Base-by-base conservation (phyloP, 2,329 filamentous ascomycete genomes). In the Colletotrichum scovillei region DNA sequence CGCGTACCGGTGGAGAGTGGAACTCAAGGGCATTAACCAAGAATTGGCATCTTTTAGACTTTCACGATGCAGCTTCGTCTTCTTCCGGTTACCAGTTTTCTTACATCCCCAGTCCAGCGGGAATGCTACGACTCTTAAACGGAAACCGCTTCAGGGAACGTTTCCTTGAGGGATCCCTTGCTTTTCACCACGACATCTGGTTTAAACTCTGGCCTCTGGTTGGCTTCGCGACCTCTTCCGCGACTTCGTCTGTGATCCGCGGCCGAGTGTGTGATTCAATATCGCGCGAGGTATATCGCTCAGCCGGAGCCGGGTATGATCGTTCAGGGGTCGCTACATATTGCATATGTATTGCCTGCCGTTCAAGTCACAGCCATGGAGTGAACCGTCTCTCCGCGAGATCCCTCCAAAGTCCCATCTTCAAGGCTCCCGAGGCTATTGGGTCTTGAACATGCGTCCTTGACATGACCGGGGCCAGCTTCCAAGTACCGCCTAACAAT, bases 401-500 rank as follows among this genome's bases (percentile, higher is more conserved):
- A 42, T 42, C 14, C 42, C 55, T 70, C 53, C n/a, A 28, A 46
- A 32, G 32, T 9, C 22, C 38, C 63, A 12, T 28, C 26, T 55
- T 55, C 53, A 32, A 57, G 38, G 14, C 38, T 19, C 16, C 38
- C 26, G 42, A 30, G 26, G 12, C n/a, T 12, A 19, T 11, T 2
- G 26, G 26, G 11, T n/a, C 24, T 30, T 22, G 59, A 69, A 69
- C 60, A 42, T 16, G 38, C 38, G 38, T 42, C 38, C 38, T 42
- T 42, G 38, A 42, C 14, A 42, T 42, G 38, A 19, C 38, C 14
- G 14, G 38, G 38, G 38, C 38, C 38, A 42, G 14, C 38, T 42
- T 12, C 38, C 38, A 42, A 19, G 70, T 73, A 73, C 53, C 70
- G 49, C 42, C 30, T 73, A 65, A 69, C 70, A 69, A 60, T 65